These are phyloP conservation scores for Tricholoma sp. DNA, from an alignment of 768 basidiomycete species.

Conservation along the genomic window DNA sequence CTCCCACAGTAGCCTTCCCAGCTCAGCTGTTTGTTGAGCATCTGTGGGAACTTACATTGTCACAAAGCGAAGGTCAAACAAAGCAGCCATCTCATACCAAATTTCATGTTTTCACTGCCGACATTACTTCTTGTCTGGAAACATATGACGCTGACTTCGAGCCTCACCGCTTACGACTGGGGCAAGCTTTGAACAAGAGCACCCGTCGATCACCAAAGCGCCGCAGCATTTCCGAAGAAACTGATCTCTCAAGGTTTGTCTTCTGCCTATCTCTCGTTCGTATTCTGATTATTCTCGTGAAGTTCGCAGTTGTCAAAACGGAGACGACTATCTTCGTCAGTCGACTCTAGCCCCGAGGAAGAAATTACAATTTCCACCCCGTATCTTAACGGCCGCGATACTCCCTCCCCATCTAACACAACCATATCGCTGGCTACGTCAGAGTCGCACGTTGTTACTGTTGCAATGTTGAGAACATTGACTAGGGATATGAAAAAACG, in stretches of 20 bases:
- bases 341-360: constrained; percentile 22
- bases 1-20: constrained; percentile 35
- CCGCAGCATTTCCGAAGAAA: constrained; percentile 37
- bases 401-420: constrained; percentile 44
- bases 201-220: constrained; percentile 44
- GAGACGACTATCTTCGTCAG: constrained; percentile 35
- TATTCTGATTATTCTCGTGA: constrained; percentile 4
- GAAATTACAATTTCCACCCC: constrained; percentile 30
- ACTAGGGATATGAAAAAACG: constrained; percentile 50
- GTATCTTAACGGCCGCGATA: constrained; percentile 28
- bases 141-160: constrained; percentile 26
- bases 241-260: constrained; percentile 34
- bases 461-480: constrained; percentile 61
- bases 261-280: not conserved
- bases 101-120: constrained; percentile 24
- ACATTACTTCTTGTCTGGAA: constrained; percentile 28
- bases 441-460: constrained; percentile 38
- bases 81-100: constrained; percentile 9
- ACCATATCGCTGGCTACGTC: constrained; percentile 34
- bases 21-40: constrained; percentile 44
- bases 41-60: constrained; percentile 36
- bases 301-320: constrained; percentile 33
- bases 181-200: constrained; percentile 33
- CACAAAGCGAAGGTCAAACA: constrained; percentile 19
- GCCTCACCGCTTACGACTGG: constrained; percentile 33